phyloP scores from a whole-genome alignment of 768 basidiomycete genomes.

The Pholiota microspora region DNA sequence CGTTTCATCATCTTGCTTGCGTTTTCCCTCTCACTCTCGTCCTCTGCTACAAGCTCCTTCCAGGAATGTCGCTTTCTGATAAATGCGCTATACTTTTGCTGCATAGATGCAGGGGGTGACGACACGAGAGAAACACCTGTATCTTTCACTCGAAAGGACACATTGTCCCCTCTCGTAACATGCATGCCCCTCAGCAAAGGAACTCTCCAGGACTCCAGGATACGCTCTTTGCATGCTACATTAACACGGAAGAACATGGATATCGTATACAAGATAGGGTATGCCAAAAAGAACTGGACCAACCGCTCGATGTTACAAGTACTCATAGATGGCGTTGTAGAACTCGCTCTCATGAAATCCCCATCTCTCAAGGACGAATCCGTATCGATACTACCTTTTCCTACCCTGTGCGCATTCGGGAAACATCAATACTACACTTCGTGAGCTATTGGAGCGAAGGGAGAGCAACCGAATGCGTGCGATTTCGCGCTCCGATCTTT shows the following conservation, averaged over 20 bases:
- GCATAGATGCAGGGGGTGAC: slow-evolving; percentile 16
- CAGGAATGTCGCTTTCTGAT: slow-evolving; percentile 24
- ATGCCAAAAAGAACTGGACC: slow-evolving; percentile 51
- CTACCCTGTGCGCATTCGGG: slow-evolving; percentile 50
- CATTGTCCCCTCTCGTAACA: slow-evolving; percentile 44
- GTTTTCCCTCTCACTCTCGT: slow-evolving; percentile 37
- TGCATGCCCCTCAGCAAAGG: slow-evolving; percentile 35
- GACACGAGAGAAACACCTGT: slow-evolving; percentile 21
- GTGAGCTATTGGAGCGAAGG: slow-evolving; percentile 69
- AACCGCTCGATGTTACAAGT: slow-evolving; percentile 37
- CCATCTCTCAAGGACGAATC: slow-evolving; percentile 16
- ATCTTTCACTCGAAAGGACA: slow-evolving; percentile 46
- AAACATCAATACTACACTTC: slow-evolving; percentile 67
- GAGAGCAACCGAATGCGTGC: slow-evolving; percentile 49
- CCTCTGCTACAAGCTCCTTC: slow-evolving; percentile 26
- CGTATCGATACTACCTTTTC: slow-evolving; percentile 19
- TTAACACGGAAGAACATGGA: slow-evolving; percentile 45
- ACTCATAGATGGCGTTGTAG: slow-evolving; percentile 39
- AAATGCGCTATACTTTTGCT: slow-evolving; percentile 26
- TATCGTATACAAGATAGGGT: slow-evolving; percentile 51
- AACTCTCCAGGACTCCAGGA: slow-evolving; percentile 37
- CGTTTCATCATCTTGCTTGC: slow-evolving; percentile 29
- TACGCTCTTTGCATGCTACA: slow-evolving; percentile 42
- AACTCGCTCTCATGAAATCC: slow-evolving; percentile 24
- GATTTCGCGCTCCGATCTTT: slow-evolving; percentile 51